These are phyloP conservation scores for Cutaneotrichosporon sp. DNA, from an alignment of 1,284 basidiomycete genomes.

Conservation along the genomic window DNA sequence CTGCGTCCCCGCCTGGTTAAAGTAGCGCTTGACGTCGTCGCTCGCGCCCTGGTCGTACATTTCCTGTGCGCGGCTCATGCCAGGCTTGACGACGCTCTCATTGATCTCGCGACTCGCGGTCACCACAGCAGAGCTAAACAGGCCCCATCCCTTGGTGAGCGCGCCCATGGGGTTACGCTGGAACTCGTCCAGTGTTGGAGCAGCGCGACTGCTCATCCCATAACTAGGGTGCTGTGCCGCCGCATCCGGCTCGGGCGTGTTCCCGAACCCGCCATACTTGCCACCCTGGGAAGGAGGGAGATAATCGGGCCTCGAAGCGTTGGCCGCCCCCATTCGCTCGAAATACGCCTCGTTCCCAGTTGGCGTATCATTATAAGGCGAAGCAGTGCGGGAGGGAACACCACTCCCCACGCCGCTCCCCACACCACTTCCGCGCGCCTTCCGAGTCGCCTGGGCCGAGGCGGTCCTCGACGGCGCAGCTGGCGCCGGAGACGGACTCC, in stretches of 20 bases:
- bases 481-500: conserved; percentile 47
- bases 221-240: conserved; percentile 40
- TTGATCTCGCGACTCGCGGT: conserved; percentile 49
- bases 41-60: conserved; percentile 29
- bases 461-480: conserved; percentile 35
- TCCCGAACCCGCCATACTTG: conserved; percentile 52
- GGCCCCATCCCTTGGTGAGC: conserved; percentile 52
- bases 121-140: conserved; percentile 50
- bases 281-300: conserved; percentile 53
- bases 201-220: conserved; percentile 44
- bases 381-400: conserved; percentile 21
- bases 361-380: conserved; percentile 16
- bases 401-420: conserved; percentile 1
- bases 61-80: conserved; percentile 38
- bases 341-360: conserved; percentile 53
- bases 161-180: conserved; percentile 50
- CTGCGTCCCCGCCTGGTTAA: conserved; percentile 28
- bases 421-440: conserved; percentile 39
- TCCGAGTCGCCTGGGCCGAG: conserved; percentile 49
- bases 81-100: conserved; percentile 50
- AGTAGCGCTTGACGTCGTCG: conserved; percentile 42
- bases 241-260: conserved; percentile 34
- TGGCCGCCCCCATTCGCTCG: conserved; percentile 48
- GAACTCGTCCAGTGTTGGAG: conserved; percentile 49
- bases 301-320: conserved; percentile 44